Percentiles rank a stretch among this genome's conserved stretches.
These are phyloP conservation scores for Xylariales sp. DNA, from an alignment of 2,329 filamentous ascomycete species.

Conservation along the genomic window DNA sequence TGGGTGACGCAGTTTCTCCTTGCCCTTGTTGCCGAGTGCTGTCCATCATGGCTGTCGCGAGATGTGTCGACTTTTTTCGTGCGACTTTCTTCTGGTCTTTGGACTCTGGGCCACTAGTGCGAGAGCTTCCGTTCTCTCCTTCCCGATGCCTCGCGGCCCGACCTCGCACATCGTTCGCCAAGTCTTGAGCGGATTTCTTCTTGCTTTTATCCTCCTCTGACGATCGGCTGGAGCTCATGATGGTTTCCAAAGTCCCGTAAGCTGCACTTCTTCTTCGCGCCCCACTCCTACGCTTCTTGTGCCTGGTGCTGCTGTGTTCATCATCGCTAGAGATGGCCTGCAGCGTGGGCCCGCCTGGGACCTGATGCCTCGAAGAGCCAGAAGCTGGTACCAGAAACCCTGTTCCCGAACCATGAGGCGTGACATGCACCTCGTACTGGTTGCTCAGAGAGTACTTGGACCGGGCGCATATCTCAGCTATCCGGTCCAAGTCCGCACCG, in stretches of 20 bases:
- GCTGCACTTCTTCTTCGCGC: constrained; percentile 46
- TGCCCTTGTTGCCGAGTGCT: constrained; percentile 29
- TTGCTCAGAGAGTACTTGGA: constrained; percentile 62
- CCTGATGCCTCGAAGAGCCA: constrained; percentile 23
- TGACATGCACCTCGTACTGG: constrained; percentile 62
- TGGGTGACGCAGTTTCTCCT: constrained; percentile 24
- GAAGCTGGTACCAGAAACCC: constrained; percentile 33
- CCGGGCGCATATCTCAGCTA: constrained; percentile 62
- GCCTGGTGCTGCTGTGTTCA: constrained; percentile 37
- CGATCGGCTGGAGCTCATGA: constrained; percentile 61
- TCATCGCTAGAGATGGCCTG: constrained; percentile 55
- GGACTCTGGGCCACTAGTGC: constrained; percentile 20
- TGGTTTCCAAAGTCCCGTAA: constrained; percentile 60
- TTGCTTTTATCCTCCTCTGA: constrained; percentile 59
- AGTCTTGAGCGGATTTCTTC: constrained; percentile 53
- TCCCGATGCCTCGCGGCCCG: constrained; percentile 35
- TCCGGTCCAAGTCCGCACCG: constrained; percentile 55
- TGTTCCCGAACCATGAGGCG: constrained; percentile 55
- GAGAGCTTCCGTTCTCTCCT: constrained; percentile 24
- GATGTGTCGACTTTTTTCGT: constrained; percentile 36
- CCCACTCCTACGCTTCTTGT: constrained; percentile 36
- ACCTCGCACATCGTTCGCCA: constrained; percentile 50
- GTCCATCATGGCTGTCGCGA: constrained; percentile 43
- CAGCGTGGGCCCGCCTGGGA: constrained; percentile 45
- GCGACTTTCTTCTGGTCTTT: constrained; percentile 17